Conservation (phyloP, 495 filamentous ascomycete species). For the Penicillium herquei region DNA sequence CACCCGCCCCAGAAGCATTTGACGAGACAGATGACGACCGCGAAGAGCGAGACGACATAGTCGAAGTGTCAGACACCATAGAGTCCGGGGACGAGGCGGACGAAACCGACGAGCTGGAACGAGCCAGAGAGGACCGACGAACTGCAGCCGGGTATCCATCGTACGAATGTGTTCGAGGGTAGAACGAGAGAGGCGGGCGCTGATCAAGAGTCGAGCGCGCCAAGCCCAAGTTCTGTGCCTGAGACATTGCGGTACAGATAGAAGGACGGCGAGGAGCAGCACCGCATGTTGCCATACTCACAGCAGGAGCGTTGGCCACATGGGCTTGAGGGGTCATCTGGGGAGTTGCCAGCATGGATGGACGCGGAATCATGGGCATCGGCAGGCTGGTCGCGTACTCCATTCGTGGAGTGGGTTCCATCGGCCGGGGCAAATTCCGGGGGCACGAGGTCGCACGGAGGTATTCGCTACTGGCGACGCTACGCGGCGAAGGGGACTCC, state of each 20-base stretch:
- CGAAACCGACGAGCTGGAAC: constrained; percentile 71
- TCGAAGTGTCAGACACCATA: constrained; percentile 81
- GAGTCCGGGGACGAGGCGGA: constrained; percentile 84
- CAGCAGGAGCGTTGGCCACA: constrained; percentile 85
- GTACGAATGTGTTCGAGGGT: constrained; percentile 50
- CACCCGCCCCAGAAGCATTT: constrained; percentile 62
- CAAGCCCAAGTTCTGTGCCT: constrained; percentile 63
- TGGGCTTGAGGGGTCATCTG: constrained; percentile 75
- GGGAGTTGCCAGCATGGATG: constrained; percentile 74
- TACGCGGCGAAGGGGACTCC: constrained; percentile 38
- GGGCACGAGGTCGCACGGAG: constrained; percentile 25
- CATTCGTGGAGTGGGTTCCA: constrained; percentile 55
- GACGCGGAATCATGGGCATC: constrained; percentile 53
- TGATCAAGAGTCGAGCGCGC: constrained; percentile 61
- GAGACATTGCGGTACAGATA: constrained; percentile 78
- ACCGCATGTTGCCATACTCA: constrained; percentile 60
- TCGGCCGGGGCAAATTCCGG: constrained; percentile 48
- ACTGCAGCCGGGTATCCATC: constrained; percentile 49
- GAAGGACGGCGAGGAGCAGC: constrained; percentile 53
- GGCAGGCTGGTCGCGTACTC: constrained; percentile 30
- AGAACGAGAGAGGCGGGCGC: constrained; percentile 49
- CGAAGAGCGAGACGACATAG: constrained; percentile 58
- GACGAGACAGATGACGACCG: constrained; percentile 74
- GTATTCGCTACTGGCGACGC: constrained; percentile 23
- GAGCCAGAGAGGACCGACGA: constrained; percentile 74